Conservation (phyloP, 805 yeast species). For the Cyberlindnera mycetangii region DNA sequence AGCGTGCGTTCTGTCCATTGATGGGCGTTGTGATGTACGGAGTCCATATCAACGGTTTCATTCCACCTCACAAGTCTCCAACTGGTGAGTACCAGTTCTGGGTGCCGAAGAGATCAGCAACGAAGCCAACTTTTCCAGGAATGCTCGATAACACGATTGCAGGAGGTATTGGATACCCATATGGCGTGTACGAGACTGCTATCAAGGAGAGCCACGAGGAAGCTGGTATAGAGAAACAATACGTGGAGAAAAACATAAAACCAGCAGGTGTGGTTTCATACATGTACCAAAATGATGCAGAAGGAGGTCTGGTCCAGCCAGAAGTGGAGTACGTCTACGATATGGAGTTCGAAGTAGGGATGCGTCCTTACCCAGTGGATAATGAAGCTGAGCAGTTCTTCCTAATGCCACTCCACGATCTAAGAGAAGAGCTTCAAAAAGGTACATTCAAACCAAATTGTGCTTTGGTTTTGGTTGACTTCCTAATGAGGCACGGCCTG, state of each 20-base stretch:
- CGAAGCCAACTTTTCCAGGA: conserved; percentile 86
- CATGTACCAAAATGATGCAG: conserved; percentile 43
- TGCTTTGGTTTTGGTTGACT: conserved; percentile 75
- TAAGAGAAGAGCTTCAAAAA: conserved; percentile 43
- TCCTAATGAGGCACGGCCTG: conserved; percentile 80
- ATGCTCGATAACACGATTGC: conserved; percentile 93
- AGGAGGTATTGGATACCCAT: conserved; percentile 88
- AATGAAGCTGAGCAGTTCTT: conserved; percentile 75
- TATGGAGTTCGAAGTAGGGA: conserved; percentile 43
- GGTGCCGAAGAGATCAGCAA: conserved; percentile 78
- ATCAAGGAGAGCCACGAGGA: conserved; percentile 88
- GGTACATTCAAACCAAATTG: conserved; percentile 89
- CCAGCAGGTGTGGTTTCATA: conserved; percentile 72
- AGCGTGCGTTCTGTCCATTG: conserved; percentile 76
- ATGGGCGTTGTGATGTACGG: conserved; percentile 91
- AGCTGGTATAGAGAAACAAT: conserved; percentile 65
- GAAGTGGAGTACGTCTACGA: conserved; percentile 86
- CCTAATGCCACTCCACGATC: conserved; percentile 59
- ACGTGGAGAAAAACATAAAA: conserved; percentile 43
- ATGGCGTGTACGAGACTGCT: conserved; percentile 70
- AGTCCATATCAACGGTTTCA: conserved; percentile 80
- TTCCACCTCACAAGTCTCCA: conserved; percentile 39
- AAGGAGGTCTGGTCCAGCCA: conserved; percentile 71
- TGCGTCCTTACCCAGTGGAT: conserved; percentile 59
- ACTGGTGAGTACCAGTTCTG: conserved; percentile 55